These are phyloP conservation scores for Ambispora gerdemannii DNA, from an alignment of 192 early-diverging fungal species.

Conservation along the genomic window DNA sequence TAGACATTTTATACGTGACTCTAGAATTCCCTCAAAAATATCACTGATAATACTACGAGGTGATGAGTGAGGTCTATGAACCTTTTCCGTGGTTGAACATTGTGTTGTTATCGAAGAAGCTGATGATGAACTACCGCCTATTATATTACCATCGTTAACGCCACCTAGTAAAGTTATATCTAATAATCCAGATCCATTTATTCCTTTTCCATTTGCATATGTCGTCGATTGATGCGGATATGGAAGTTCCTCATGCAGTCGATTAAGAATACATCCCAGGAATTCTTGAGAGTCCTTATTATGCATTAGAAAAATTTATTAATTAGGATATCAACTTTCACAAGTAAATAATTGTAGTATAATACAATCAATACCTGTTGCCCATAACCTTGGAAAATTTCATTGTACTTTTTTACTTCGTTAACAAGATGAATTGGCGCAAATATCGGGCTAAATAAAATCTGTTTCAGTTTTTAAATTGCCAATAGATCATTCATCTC, in stretches of 20 bases:
- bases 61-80: conserved; percentile 29
- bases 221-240: conserved; percentile 30
- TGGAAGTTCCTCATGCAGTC: conserved; percentile 42
- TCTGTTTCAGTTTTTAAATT: neutral
- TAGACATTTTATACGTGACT: conserved; percentile 40
- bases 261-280: conserved; percentile 40
- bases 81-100: neutral
- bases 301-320: neutral
- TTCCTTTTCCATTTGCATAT: neutral
- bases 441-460: conserved; percentile 35
- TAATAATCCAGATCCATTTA: neutral
- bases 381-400: conserved; percentile 37
- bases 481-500: neutral
- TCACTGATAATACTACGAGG: conserved; percentile 41
- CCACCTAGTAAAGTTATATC: neutral
- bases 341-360: neutral
- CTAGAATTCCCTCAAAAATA: conserved; percentile 40
- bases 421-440: conserved; percentile 34
- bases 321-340: neutral
- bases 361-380: conserved; percentile 27
- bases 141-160: neutral
- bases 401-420: conserved; percentile 40
- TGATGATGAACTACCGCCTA: neutral
- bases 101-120: neutral
- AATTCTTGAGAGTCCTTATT: conserved; percentile 42